phyloP scores from a whole-genome alignment of 148 eudicot species.

The Spergularia bocconei region DNA sequence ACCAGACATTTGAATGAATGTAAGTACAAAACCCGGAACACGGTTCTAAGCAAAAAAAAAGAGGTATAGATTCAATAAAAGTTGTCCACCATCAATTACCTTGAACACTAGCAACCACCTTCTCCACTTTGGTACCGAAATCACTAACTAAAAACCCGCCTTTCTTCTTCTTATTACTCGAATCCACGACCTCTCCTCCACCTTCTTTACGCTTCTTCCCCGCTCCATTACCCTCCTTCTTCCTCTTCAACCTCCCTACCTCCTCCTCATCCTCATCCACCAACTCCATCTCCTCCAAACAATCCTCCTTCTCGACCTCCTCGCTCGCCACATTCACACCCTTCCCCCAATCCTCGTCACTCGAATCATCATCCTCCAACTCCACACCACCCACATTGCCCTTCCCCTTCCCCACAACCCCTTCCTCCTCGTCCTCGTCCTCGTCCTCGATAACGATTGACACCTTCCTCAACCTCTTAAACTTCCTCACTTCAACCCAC shows the following conservation, averaged over 20 bases:
- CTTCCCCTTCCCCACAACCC: constrained; percentile 8
- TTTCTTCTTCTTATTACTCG: constrained; percentile 48
- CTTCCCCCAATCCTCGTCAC: constrained; percentile 79
- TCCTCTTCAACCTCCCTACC: constrained; percentile 23
- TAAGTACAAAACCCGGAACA: not conserved
- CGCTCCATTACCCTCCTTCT: constrained; percentile 21
- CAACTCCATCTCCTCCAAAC: constrained; percentile 53
- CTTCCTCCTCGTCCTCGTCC: constrained; percentile 24
- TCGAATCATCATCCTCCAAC: constrained; percentile 40
- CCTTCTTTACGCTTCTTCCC: constrained; percentile 31
- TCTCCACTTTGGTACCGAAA: constrained; percentile 30
- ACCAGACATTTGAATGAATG: not conserved
- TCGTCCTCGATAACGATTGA: constrained; percentile 51
- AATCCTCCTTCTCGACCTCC: constrained; percentile 40
- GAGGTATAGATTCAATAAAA: not conserved
- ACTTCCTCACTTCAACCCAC: constrained; percentile 57
- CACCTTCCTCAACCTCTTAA: constrained; percentile 55
- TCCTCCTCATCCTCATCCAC: constrained; percentile 45
- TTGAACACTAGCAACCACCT: constrained; percentile 26
- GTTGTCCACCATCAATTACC: constrained; percentile 38
- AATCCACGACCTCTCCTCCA: constrained; percentile 26
- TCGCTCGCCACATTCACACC: constrained; percentile 39
- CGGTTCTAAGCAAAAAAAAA: too few relatives aligned
- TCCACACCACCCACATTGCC: constrained; percentile 4
- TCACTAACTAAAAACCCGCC: constrained; percentile 28